Percentiles rank a stretch among this genome's conserved stretches.
These are phyloP conservation scores for Huiozyma naganishii DNA, from an alignment of 805 yeast species.

Conservation along the genomic window DNA sequence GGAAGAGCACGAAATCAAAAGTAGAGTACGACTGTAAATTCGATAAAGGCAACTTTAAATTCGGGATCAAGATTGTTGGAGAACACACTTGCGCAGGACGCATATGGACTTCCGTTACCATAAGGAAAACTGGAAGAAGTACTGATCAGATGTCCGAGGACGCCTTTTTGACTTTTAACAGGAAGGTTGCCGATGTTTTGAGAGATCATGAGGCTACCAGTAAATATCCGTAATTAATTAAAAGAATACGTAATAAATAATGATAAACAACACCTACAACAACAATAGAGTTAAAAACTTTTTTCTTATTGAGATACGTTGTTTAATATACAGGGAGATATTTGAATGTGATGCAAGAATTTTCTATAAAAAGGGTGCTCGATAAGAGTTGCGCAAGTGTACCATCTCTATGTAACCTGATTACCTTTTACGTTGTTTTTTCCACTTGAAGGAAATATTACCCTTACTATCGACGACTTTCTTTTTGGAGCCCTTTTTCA, in stretches of 20 bases:
- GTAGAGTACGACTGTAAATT: conserved; percentile 25
- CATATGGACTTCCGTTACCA: conserved; percentile 12
- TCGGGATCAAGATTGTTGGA: conserved; percentile 12
- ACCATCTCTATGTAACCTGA: background rate
- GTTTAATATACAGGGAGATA: too few relatives aligned
- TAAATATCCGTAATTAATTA: too few relatives aligned
- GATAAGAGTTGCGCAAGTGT: background rate
- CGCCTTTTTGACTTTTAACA: conserved; percentile 17
- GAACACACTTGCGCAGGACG: conserved; percentile 1
- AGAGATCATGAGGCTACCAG: conserved; percentile 2
- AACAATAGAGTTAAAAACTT: too few relatives aligned
- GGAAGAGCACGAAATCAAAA: conserved; percentile 9
- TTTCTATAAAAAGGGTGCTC: background rate
- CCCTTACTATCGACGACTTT: conserved; percentile 62
- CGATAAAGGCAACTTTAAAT: conserved; percentile 18
- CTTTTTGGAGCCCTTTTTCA: conserved; percentile 84
- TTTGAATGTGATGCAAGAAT: too few relatives aligned
- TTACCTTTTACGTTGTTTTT: conserved; percentile 54
- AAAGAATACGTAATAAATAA: too few relatives aligned
- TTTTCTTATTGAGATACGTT: too few relatives aligned
- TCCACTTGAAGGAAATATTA: conserved; percentile 71
- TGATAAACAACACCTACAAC: too few relatives aligned
- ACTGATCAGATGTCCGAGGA: conserved; percentile 4
- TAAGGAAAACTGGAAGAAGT: conserved; percentile 12
- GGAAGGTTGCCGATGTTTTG: conserved; percentile 14